A percentile compares a stretch with the other conserved stretches of the same genome.
phyloP scores from a whole-genome alignment of 1,284 basidiomycete species.

The Cryptococcus jaspeensis region DNA sequence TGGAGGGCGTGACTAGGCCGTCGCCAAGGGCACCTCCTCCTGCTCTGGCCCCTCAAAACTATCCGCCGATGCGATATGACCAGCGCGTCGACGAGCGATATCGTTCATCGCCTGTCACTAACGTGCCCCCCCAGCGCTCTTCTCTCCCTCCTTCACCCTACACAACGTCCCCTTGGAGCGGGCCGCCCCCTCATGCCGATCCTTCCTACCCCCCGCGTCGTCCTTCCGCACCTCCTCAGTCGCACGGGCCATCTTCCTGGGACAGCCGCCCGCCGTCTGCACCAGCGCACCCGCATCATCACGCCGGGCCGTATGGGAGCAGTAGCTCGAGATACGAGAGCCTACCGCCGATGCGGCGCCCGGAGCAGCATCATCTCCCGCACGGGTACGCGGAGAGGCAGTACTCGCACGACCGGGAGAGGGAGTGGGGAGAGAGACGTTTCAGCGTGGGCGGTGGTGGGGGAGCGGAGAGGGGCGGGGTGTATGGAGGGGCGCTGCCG shows the following conservation, averaged over 20 bases:
- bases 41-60: not conserved
- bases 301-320: too few relatives aligned
- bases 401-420: not conserved
- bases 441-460: not conserved
- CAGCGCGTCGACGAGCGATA: not conserved
- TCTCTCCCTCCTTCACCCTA: not conserved
- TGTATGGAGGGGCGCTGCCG: too few relatives aligned
- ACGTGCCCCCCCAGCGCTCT: not conserved
- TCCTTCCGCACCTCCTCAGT: not conserved
- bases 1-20: constrained; percentile 23
- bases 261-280: not conserved
- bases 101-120: not conserved
- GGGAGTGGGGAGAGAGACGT: not conserved
- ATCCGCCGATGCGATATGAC: not conserved
- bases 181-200: not conserved
- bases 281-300: too few relatives aligned
- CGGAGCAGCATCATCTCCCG: not conserved
- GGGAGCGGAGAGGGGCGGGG: not conserved
- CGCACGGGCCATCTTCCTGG: not conserved
- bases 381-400: not conserved
- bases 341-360: not conserved
- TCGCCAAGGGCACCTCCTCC: constrained; percentile 20
- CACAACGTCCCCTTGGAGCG: not conserved
- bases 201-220: not conserved
- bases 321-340: not conserved